These are phyloP conservation scores for Gardenia jasminoides DNA, from an alignment of 257 asterid genomes.

Conservation along the genomic window DNA sequence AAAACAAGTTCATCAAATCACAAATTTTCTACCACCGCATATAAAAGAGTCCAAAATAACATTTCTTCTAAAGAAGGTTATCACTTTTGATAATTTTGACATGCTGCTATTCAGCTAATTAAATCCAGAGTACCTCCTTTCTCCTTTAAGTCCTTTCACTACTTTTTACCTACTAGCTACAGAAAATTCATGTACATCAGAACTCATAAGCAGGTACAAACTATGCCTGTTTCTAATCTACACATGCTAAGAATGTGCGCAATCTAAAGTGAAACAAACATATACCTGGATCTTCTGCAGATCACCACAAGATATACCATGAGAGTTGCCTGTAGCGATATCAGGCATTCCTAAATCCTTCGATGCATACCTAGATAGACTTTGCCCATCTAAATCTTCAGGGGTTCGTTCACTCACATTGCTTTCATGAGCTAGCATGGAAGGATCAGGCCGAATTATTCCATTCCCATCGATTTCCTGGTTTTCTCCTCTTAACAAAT, in stretches of 20 bases:
- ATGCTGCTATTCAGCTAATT: neutral
- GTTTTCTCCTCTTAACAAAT: slow-evolving; percentile 50
- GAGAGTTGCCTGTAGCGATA: slow-evolving; percentile 36
- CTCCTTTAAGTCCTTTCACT: neutral
- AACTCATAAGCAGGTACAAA: neutral
- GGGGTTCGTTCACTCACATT: slow-evolving; percentile 32
- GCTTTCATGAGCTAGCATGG: slow-evolving; percentile 24
- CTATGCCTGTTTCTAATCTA: neutral
- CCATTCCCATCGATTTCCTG: slow-evolving; percentile 47
- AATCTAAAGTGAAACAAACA: neutral
- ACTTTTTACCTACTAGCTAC: neutral
- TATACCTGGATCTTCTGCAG: slow-evolving; percentile 75
- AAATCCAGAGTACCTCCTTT: neutral
- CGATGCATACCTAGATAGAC: slow-evolving; percentile 32
- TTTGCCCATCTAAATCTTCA: slow-evolving; percentile 45
- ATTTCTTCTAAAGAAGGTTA: neutral
- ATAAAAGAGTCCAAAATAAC: neutral
- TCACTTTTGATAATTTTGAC: neutral
- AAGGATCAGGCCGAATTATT: slow-evolving; percentile 31
- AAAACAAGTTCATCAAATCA: neutral
- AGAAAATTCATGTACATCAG: neutral
- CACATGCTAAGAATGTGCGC: neutral
- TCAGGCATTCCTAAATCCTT: slow-evolving; percentile 36
- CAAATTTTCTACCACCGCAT: neutral
- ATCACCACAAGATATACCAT: slow-evolving; percentile 41